These are phyloP conservation scores for Suillus sp. DNA, from an alignment of 768 basidiomycete genomes.

Conservation along the genomic window DNA sequence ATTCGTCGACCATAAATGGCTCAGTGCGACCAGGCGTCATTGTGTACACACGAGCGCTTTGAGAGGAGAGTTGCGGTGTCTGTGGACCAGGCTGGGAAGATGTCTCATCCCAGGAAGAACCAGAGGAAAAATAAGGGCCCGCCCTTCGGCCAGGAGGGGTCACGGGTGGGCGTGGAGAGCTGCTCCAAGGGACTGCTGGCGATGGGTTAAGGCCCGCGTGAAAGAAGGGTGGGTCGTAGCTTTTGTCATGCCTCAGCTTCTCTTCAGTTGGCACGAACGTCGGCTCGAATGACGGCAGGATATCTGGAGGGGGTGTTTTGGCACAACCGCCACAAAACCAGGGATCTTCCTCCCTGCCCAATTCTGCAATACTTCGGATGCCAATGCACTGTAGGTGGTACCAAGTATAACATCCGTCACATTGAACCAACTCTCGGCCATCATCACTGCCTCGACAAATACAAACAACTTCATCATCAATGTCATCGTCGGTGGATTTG, in stretches of 20 bases:
- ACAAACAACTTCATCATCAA: constrained; percentile 57
- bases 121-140: constrained; percentile 33
- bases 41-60: constrained; percentile 42
- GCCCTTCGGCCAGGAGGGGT: constrained; percentile 48
- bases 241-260: constrained; percentile 38
- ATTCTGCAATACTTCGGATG: constrained; percentile 59
- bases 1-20: constrained; percentile 43
- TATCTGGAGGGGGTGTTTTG: constrained; percentile 43
- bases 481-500: constrained; percentile 42
- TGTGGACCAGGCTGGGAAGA: constrained; percentile 54
- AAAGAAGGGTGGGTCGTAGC: constrained; percentile 61
- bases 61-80: constrained; percentile 50
- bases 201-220: constrained; percentile 56
- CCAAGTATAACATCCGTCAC: constrained; percentile 79
- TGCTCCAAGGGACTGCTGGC: constrained; percentile 53
- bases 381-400: constrained; percentile 83
- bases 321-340: constrained; percentile 73
- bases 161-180: constrained; percentile 39
- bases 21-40: constrained; percentile 42
- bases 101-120: constrained; percentile 49
- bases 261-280: constrained; percentile 72
- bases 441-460: constrained; percentile 69
- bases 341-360: constrained; percentile 76
- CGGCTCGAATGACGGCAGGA: constrained; percentile 48
- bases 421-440: constrained; percentile 78